Evolutionary conservation across 148 eudicot species (phyloP).

Genomic region (Nyssa sinensis): DNA sequence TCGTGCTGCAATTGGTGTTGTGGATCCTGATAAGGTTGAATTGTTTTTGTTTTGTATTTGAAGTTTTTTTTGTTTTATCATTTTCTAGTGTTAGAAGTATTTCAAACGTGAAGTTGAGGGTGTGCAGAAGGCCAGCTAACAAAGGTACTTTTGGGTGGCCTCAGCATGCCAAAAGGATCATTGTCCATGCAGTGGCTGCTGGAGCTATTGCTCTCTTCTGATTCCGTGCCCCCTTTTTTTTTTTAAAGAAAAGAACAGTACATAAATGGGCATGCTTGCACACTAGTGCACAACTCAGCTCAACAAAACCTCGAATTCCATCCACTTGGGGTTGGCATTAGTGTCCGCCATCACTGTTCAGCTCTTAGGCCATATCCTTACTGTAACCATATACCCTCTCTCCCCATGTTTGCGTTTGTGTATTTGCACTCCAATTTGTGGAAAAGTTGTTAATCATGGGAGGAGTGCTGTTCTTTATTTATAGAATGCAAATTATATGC

Average conservation of each 20-base stretch:
- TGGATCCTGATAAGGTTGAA: conserved; percentile 75
- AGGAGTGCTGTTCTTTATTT: background rate
- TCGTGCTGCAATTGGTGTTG: conserved; percentile 83
- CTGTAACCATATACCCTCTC: too few relatives aligned
- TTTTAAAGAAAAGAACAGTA: background rate
- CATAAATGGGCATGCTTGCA: background rate
- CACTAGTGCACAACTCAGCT: background rate
- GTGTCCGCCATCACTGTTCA: background rate
- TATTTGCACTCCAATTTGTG: background rate
- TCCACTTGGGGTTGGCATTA: background rate
- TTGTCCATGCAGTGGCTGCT: too few relatives aligned
- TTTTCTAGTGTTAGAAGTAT: too few relatives aligned
- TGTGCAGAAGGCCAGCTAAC: too few relatives aligned
- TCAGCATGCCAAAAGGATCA: too few relatives aligned
- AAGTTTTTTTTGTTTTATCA: too few relatives aligned
- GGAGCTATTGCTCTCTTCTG: too few relatives aligned
- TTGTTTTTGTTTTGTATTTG: background rate
- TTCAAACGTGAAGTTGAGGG: too few relatives aligned
- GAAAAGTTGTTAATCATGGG: background rate
- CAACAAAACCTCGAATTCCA: background rate
- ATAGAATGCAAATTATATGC: background rate
- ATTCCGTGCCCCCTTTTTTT: too few relatives aligned
- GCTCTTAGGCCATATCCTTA: background rate
- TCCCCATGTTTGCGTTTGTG: background rate
- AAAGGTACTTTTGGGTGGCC: too few relatives aligned